Conservation (phyloP, 2,329 filamentous ascomycete genomes). For the Penicillium paneum region DNA sequence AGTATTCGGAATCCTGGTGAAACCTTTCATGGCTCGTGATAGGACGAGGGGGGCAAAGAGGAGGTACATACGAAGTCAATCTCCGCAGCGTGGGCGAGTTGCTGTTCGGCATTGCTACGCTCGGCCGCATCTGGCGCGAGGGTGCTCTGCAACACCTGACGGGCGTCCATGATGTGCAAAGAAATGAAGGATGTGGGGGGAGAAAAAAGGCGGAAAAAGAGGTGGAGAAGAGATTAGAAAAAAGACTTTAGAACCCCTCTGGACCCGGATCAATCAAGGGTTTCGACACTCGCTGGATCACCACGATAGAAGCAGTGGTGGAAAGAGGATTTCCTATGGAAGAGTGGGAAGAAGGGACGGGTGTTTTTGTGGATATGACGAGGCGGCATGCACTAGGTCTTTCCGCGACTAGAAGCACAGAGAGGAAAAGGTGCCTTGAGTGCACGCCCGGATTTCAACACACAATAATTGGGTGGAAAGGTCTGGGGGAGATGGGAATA, state of each 20-base stretch:
- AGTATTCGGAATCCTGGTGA: constrained; percentile 19
- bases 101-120: constrained; percentile 88
- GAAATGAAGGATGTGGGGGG: constrained; percentile 20
- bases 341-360: constrained; percentile 29
- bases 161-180: constrained; percentile 79
- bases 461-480: constrained; percentile 9
- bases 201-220: constrained; percentile 15
- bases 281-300: constrained; percentile 16
- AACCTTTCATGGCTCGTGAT: constrained; percentile 12
- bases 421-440: constrained; percentile 30
- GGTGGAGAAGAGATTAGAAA: constrained; percentile 20
- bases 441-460: constrained; percentile 20
- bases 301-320: constrained; percentile 19
- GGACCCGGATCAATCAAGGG: constrained; percentile 15
- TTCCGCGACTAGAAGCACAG: constrained; percentile 29
- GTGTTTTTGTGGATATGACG: constrained; percentile 44
- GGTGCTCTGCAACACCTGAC: constrained; percentile 95
- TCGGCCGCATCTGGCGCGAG: constrained; percentile 87
- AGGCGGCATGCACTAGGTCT: constrained; percentile 35
- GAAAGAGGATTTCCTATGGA: constrained; percentile 17
- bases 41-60: constrained; percentile 29
- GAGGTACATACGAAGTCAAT: constrained; percentile 78
- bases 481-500: constrained; percentile 2
- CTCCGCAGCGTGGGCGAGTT: constrained; percentile 87
- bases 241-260: constrained; percentile 19